Conservation (phyloP, 2,329 filamentous ascomycete genomes). For the Fusarium sp. region DNA sequence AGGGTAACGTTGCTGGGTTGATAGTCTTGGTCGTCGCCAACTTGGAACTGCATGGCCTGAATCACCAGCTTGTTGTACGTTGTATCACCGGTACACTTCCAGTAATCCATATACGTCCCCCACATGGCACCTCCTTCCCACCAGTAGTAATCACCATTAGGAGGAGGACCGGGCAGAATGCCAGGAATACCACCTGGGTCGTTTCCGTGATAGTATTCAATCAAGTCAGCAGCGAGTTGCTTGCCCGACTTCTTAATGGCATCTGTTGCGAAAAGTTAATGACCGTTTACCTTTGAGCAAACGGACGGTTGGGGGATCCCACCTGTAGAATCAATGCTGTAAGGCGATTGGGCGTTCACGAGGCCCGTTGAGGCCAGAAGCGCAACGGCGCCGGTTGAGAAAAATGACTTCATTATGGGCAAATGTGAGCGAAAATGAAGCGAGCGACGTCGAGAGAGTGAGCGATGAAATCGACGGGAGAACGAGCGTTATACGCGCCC, state of each 20-base stretch:
- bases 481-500: constrained; percentile 40
- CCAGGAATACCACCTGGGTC: constrained; percentile 60
- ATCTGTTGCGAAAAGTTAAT: constrained; percentile 47
- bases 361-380: constrained; percentile 42
- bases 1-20: constrained; percentile 68
- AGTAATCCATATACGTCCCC: constrained; percentile 74
- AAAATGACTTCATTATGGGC: constrained; percentile 44
- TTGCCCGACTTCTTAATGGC: constrained; percentile 57
- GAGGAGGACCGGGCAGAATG: constrained; percentile 63
- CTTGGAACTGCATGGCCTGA: constrained; percentile 65
- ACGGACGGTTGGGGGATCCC: constrained; percentile 3
- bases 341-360: constrained; percentile 44
- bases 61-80: constrained; percentile 69
- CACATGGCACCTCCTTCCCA: constrained; percentile 76
- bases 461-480: constrained; percentile 3
- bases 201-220: constrained; percentile 63
- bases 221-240: constrained; percentile 59
- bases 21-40: constrained; percentile 66
- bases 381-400: constrained; percentile 37
- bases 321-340: constrained; percentile 47
- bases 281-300: neutral
- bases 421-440: constrained; percentile 5
- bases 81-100: constrained; percentile 70
- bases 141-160: constrained; percentile 70
- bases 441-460: constrained; percentile 19